These are phyloP conservation scores for Claviceps fusiformis DNA, from an alignment of 2,329 filamentous ascomycete genomes.

Conservation along the genomic window DNA sequence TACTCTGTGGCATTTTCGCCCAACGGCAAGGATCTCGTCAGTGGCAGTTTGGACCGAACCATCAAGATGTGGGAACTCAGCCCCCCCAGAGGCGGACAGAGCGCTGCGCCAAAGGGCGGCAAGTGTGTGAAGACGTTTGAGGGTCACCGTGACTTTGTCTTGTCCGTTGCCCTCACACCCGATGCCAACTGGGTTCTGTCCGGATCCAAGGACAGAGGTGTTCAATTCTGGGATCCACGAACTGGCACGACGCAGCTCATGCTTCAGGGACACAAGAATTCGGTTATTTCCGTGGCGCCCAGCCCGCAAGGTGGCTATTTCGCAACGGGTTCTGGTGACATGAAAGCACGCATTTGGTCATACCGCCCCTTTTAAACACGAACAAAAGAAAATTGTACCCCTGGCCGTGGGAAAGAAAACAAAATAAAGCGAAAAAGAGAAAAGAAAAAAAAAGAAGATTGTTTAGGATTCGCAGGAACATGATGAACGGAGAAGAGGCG, in stretches of 20 bases:
- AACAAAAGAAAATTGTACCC: not conserved
- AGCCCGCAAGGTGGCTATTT: conserved; percentile 81
- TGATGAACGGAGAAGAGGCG: not conserved
- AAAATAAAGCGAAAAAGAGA: too few relatives aligned
- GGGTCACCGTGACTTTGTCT: conserved; percentile 93
- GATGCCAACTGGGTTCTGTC: conserved; percentile 94
- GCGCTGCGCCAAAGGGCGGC: conserved; percentile 62
- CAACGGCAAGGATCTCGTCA: conserved; percentile 83
- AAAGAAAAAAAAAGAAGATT: not conserved
- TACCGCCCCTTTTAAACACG: conserved; percentile 43
- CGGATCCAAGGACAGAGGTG: conserved; percentile 90
- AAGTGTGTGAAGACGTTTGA: conserved; percentile 96
- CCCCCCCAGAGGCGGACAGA: conserved; percentile 53
- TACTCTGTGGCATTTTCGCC: conserved; percentile 95
- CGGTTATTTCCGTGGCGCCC: conserved; percentile 91
- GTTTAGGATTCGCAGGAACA: not conserved
- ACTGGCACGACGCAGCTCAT: conserved; percentile 93
- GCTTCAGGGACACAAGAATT: conserved; percentile 98
- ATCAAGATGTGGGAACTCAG: conserved; percentile 99
- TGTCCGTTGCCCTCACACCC: conserved; percentile 88
- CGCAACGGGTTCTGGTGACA: conserved; percentile 92
- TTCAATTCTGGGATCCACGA: conserved; percentile 96
- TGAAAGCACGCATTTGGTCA: conserved; percentile 95
- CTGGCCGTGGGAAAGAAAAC: not conserved
- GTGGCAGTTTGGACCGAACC: conserved; percentile 89